Base-by-base conservation (phyloP, 345 rosid genomes). In the Psidium friedrichsthalianum region DNA sequence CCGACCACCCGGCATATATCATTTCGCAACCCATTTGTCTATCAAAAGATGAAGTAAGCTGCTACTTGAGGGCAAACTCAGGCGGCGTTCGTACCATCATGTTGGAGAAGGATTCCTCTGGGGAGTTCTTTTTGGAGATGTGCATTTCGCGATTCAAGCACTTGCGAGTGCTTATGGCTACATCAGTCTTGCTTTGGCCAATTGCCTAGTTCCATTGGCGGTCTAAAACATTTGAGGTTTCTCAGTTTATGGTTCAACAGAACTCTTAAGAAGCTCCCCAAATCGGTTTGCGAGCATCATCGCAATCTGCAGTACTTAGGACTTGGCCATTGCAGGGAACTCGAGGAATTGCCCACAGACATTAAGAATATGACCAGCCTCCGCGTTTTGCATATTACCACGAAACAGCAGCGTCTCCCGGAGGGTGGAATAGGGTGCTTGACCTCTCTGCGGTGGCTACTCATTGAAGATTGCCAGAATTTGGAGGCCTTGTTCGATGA, bases 171-270 rank as follows among this genome's bases (percentile, higher is more conserved):
- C 57, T 88, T 88, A 11, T 52, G 83, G 47, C 78, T 91, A 21
- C 5, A 12, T 2, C 9, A 80, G 22, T 88, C 82, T 6, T 15
- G 10, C 36, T 51, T 91, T 29, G 87, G 85, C 76, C 53, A 47
- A 8, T 76, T 86, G 25, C 90, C 86, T 2, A 74, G 36, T 22
- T 69, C 82, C 11, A 78, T 85, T 36, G 89, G 88, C 14, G 49
- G 25, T 13, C 21, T 86, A 84, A 87, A 86, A 87, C 91, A 87
- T 74, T 47, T 88, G 83, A 89, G 88, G 64, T 87, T 83, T 86
- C 87, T 90, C 15, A 22, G 81, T 53, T 51, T 88, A 32, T 40
- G 36, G 5, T 4, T 9, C 0, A 78, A 64, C 82, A 2, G 10
- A 6, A 56, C 12, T 3, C 84, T 87, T 55, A 84, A 44, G 80